Base-by-base conservation (phyloP, 257 asterid genomes). In the Nicotiana knightiana region DNA sequence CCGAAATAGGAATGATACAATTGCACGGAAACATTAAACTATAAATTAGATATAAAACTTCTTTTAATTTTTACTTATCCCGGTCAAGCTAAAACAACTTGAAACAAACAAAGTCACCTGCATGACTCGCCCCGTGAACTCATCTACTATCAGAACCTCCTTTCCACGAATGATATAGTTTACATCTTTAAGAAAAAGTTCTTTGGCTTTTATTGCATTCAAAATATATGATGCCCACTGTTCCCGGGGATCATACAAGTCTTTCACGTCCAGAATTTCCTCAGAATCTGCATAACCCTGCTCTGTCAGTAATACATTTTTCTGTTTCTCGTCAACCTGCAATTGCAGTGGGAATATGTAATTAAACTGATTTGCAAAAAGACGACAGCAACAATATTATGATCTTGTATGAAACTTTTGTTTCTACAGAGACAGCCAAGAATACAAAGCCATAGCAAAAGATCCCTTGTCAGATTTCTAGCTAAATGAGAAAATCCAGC, bases 111-210 rank as follows among this genome's bases (percentile, higher is more conserved):
- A 75, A 43, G 17, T 86, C 88, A 94, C 99, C 99, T 96, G 99
- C 98, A 96, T 96, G 70, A 96, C 98, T 84, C 99, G 97, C n/a
- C 99, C 99, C 68, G 97, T 93, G 83, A 96, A 96, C 86, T 96
- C 98, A 87, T 96, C 99, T 77, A 96, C 99, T 84, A 96, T 94
- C 83, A 96, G 94, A 71, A 94, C 93, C 87, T 96, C 99, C 86
- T 94, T 93, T 86, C 94, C 97, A 80, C 98, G 94, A 86, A 94
- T 89, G 85, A 96, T 96, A 84, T 96, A 96, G 90, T 93, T 93
- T 86, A 94, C 99, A 86, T 96, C 98, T 90, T 83, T 92, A 85
- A 94, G 97, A 81, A 96, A 96, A 84, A 96, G 98, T 89, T 96
- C 98, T 84, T 94, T 93, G 55, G 99, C 97, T 87, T 96, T 96